phyloP scores from a whole-genome alignment of 768 basidiomycete genomes.

The Daedaleopsis nitida region DNA sequence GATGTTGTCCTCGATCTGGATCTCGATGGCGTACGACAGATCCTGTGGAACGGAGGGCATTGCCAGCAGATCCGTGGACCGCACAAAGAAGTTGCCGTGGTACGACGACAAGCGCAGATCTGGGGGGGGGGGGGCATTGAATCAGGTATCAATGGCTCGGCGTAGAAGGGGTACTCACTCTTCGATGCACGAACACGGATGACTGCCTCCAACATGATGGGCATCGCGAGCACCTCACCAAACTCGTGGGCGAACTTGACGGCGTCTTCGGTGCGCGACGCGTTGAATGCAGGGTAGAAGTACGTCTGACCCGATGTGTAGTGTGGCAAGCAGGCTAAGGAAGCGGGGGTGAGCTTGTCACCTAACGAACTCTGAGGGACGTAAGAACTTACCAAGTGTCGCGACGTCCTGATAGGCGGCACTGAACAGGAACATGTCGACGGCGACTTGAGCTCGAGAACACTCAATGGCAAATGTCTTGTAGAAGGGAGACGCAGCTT shows the following conservation, averaged over 20 bases:
- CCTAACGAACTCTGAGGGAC: not conserved
- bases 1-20: constrained; percentile 94
- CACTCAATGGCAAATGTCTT: constrained; percentile 99
- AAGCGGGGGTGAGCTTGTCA: not conserved
- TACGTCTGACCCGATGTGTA: constrained; percentile 98
- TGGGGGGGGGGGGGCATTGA: constrained; percentile 25
- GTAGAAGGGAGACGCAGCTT: constrained; percentile 94
- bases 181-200: constrained; percentile 98
- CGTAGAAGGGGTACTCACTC: constrained; percentile 47
- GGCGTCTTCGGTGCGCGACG: constrained; percentile 90
- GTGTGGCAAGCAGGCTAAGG: constrained; percentile 83
- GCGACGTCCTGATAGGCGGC: constrained; percentile 94
- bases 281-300: constrained; percentile 98
- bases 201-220: constrained; percentile 95
- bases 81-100: constrained; percentile 99
- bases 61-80: constrained; percentile 93
- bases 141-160: not conserved
- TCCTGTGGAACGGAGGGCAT: constrained; percentile 97
- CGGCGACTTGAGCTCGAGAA: constrained; percentile 93
- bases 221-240: constrained; percentile 88
- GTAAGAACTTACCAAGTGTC: constrained; percentile 61
- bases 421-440: constrained; percentile 99
- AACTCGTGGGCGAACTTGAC: constrained; percentile 99
- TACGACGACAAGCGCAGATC: constrained; percentile 95
- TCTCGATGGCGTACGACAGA: constrained; percentile 93